Base-by-base conservation (phyloP, 306 rosid genomes). In the Ormosia semicastrata region DNA sequence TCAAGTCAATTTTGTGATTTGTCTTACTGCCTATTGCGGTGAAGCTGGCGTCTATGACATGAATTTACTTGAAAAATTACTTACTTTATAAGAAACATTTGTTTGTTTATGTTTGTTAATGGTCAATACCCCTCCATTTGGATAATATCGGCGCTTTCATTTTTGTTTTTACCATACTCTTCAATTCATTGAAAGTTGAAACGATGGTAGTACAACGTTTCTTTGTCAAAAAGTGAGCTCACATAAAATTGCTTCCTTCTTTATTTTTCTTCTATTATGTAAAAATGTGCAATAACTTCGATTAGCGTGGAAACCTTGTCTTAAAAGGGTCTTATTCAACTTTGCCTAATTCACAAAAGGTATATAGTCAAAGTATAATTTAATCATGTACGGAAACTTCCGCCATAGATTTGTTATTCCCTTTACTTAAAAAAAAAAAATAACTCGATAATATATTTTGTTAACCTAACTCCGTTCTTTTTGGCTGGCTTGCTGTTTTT, bases 331-430 rank as follows among this genome's bases (percentile, higher is more conserved):
- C 75, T 39, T 32, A 57, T n/a, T 56, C 81, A 84, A 76, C 57
- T 60, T 75, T 73, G 40, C 49, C 3, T 46, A 60, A 3, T 59
- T n/a, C 59, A 14, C 14, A 24, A 57, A 15, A 0, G 4, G 13
- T 59, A 32, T 9, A 17, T 36, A 86, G 88, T 81, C 84, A 84
- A 77, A 82, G 71, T 49, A 64, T 84, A 79, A 24, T 66, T 56
- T 82, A 82, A 77, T 82, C 72, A 10, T 75, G 52, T 46, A 57
- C 81, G 77, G 44, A 76, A 66, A 82, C 78, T 77, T 49, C 29
- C 39, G 8, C 75, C 67, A 13, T 7, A 10, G 36, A 58, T 41
- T 59, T 49, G 14, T 4, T 3, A 3, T 36, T 52, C 62, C 49
- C 0, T 37, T 15, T 49, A 8, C 1, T 52, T 53, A 24, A 24